Conservation (phyloP, 352 stramenopile species). For the Blastocystis sp. region DNA sequence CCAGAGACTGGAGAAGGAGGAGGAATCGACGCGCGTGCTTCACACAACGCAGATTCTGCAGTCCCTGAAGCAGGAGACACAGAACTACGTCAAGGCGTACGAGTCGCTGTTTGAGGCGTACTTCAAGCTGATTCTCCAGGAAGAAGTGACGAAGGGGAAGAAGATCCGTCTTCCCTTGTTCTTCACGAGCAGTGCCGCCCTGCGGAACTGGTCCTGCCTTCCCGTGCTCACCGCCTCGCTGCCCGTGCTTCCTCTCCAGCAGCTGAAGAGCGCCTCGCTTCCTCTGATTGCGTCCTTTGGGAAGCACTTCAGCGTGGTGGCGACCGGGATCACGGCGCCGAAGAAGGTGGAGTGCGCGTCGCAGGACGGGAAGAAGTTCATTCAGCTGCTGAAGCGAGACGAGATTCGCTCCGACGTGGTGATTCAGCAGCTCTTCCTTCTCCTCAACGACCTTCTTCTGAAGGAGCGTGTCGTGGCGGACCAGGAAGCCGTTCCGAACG, state of each 20-base stretch:
- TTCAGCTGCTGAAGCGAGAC: slow-evolving; percentile 56
- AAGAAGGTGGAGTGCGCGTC: slow-evolving; percentile 3
- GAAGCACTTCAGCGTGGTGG: neutral
- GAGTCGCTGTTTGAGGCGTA: slow-evolving; percentile 41
- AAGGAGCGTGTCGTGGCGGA: slow-evolving; percentile 79
- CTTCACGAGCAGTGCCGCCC: neutral
- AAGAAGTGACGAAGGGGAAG: neutral
- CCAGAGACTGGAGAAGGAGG: neutral
- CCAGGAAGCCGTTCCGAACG: neutral
- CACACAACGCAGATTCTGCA: neutral
- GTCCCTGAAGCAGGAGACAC: neutral
- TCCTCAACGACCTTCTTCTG: slow-evolving; percentile 85
- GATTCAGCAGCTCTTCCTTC: slow-evolving; percentile 87
- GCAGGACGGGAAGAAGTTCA: neutral
- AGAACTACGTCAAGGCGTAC: neutral
- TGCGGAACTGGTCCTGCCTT: slow-evolving; percentile 25
- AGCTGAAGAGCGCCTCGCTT: neutral
- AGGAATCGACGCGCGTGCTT: neutral
- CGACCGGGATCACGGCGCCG: slow-evolving; percentile 38
- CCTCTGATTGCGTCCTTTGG: slow-evolving; percentile 40
- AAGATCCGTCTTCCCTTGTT: neutral
- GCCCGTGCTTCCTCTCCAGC: neutral
- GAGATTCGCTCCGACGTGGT: slow-evolving; percentile 80
- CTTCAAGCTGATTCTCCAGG: slow-evolving; percentile 15
- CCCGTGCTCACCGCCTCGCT: slow-evolving; percentile 46